Evolutionary conservation across 768 basidiomycete species (phyloP).

Genomic region (Porpolomopsis calyptriformis): DNA sequence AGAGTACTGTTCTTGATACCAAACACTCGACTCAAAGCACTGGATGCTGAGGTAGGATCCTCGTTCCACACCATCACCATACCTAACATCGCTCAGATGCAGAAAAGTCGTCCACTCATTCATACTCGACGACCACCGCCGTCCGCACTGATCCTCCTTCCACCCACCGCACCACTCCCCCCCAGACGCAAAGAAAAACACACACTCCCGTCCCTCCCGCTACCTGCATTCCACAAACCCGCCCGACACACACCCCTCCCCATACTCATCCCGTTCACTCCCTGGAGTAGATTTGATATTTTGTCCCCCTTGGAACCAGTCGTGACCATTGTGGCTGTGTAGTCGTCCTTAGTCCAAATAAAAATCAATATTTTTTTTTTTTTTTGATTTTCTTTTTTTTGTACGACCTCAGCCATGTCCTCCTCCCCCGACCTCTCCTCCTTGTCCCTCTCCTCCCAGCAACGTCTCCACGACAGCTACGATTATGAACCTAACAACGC

Average conservation of each 20-base stretch:
- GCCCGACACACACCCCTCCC: slow-evolving; percentile 12
- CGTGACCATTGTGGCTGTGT: slow-evolving; percentile 32
- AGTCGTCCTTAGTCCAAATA: too few species aligned
- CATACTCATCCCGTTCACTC: neutral
- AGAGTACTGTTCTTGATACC: too few species aligned
- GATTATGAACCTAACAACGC: slow-evolving; percentile 61
- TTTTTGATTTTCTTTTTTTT: slow-evolving; percentile 25
- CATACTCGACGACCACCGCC: slow-evolving; percentile 63
- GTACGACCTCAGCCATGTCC: slow-evolving; percentile 34
- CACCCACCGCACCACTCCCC: slow-evolving; percentile 52
- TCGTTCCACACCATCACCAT: too few species aligned
- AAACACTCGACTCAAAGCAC: too few species aligned
- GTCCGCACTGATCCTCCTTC: slow-evolving; percentile 38
- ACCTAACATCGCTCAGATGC: too few species aligned
- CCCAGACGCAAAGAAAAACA: slow-evolving; percentile 52
- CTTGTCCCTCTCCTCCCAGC: slow-evolving; percentile 63
- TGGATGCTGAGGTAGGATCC: too few species aligned
- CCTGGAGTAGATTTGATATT: slow-evolving; percentile 1
- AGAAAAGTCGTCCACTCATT: too few species aligned
- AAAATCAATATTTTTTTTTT: slow-evolving; percentile 21
- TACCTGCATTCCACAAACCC: slow-evolving; percentile 36
- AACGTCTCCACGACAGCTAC: slow-evolving; percentile 80
- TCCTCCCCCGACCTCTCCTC: slow-evolving; percentile 67
- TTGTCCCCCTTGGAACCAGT: slow-evolving; percentile 54
- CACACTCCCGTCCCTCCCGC: slow-evolving; percentile 55